Evolutionary conservation across 1,139 yeast genomes (phyloP).

Genomic region (Lodderomyces parapsilosis): DNA sequence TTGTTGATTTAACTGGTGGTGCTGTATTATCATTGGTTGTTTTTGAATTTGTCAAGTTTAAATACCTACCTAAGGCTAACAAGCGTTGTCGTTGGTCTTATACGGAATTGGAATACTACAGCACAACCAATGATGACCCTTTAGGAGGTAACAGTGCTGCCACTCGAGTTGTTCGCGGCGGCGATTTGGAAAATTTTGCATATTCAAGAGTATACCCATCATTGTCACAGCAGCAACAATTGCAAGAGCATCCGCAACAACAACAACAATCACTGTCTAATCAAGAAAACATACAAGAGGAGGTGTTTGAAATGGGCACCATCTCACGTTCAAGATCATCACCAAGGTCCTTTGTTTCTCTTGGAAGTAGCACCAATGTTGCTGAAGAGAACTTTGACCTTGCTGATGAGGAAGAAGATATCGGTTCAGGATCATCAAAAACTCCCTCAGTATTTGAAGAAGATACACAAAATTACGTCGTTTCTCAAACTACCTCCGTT

Average conservation of each 20-base stretch:
- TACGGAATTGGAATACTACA: slow-evolving; percentile 28
- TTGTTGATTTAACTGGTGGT: slow-evolving; percentile 89
- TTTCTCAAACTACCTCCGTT: neutral
- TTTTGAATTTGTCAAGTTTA: slow-evolving; percentile 71
- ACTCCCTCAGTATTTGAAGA: slow-evolving; percentile 6
- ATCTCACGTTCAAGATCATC: slow-evolving; percentile 34
- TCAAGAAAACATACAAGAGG: slow-evolving; percentile 9
- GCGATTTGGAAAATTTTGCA: slow-evolving; percentile 12
- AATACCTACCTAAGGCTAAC: slow-evolving; percentile 70
- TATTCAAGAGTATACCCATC: slow-evolving; percentile 9
- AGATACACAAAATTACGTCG: slow-evolving; percentile 3
- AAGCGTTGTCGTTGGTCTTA: slow-evolving; percentile 86
- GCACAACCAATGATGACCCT: slow-evolving; percentile 19
- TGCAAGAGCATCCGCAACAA: too few species aligned
- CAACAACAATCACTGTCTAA: too few species aligned
- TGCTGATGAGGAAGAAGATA: slow-evolving; percentile 3
- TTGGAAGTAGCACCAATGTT: slow-evolving; percentile 3
- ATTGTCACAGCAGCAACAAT: slow-evolving; percentile 5
- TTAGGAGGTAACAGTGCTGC: slow-evolving; percentile 1
- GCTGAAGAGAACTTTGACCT: slow-evolving; percentile 13
- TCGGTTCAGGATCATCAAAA: slow-evolving; percentile 1
- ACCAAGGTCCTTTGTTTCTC: slow-evolving; percentile 23
- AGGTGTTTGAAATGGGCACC: slow-evolving; percentile 29
- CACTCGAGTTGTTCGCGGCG: slow-evolving; percentile 6
- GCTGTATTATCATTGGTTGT: slow-evolving; percentile 72